Percentiles rank a stretch among this genome's conserved stretches.
phyloP scores from a whole-genome alignment of 345 rosid genomes.

The Zanthoxylum bungeanum region DNA sequence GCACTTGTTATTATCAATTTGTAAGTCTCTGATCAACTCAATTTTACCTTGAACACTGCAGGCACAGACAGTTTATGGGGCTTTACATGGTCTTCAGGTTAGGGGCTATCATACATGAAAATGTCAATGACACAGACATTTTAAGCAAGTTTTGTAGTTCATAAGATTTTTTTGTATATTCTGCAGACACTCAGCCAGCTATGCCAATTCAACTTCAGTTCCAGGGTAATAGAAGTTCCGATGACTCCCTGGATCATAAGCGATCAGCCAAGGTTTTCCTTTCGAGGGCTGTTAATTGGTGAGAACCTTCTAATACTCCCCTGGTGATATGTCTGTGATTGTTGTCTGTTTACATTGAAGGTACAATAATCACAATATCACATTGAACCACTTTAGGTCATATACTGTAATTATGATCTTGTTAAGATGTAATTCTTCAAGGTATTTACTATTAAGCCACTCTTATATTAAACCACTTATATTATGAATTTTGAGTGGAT shows the following conservation, averaged over 20 bases:
- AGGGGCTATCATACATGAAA: constrained; percentile 5
- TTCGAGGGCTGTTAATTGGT: constrained; percentile 74
- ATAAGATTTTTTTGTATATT: constrained; percentile 11
- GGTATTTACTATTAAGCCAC: background rate
- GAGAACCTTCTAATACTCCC: constrained; percentile 11
- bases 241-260: constrained; percentile 61
- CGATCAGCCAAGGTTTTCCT: constrained; percentile 69
- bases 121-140: constrained; percentile 2
- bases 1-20: background rate
- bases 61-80: constrained; percentile 72
- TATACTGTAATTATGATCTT: background rate
- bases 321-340: background rate
- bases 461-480: background rate
- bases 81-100: constrained; percentile 78
- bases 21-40: constrained; percentile 9
- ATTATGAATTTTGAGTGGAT: background rate
- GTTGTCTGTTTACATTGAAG: background rate
- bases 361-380: background rate
- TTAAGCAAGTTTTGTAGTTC: constrained; percentile 1
- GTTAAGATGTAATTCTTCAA: background rate
- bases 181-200: constrained; percentile 77
- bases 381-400: background rate
- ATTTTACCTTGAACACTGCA: constrained; percentile 24
- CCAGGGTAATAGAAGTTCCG: constrained; percentile 39
- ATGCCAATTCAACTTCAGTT: constrained; percentile 47